phyloP scores from a whole-genome alignment of 2,329 filamentous ascomycete species.

The Pestalotiopsis sp. region DNA sequence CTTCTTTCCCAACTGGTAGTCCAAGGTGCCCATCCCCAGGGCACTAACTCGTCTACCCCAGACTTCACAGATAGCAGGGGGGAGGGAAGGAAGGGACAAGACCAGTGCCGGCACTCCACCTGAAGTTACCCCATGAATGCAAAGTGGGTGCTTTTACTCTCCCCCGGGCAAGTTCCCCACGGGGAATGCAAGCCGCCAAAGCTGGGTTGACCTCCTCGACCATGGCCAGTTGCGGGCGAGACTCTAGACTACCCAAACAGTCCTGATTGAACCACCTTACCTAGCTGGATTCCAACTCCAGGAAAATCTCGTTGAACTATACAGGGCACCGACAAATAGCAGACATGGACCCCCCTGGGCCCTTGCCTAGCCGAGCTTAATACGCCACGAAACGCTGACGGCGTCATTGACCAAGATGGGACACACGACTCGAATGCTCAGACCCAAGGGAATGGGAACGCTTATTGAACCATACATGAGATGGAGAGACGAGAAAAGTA shows the following conservation, averaged over 20 bases:
- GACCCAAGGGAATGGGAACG: not conserved
- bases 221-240: not conserved
- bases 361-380: not conserved
- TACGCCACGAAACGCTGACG: not conserved
- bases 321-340: not conserved
- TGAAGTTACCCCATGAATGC: no score
- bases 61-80: no score
- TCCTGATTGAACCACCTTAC: not conserved
- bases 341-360: not conserved
- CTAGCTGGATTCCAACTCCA: not conserved
- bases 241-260: not conserved
- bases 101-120: no score
- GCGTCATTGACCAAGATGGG: not conserved
- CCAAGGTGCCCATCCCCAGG: not conserved
- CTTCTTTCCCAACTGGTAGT: not conserved
- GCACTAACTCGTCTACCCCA: not conserved
- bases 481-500: not conserved
- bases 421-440: not conserved
- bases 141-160: no score
- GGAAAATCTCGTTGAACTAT: not conserved
- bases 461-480: not conserved
- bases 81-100: no score
- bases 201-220: not conserved
- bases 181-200: not conserved
- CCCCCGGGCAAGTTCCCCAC: not conserved